Conservation (phyloP, 305 asterid genomes). For the Plantago lanceolata region DNA sequence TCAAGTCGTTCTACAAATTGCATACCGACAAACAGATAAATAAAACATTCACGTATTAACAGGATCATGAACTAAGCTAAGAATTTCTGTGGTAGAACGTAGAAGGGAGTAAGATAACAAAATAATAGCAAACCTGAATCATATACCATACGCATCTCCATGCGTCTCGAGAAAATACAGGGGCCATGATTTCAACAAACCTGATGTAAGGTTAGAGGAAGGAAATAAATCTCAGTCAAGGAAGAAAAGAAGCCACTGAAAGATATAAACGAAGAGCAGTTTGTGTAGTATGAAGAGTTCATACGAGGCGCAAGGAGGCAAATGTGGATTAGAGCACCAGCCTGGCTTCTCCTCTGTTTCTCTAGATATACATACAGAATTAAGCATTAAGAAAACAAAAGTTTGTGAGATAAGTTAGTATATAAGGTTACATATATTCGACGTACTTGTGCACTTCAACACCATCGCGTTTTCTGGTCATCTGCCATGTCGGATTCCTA, state of each 20-base stretch:
- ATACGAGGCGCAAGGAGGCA: conserved; percentile 67
- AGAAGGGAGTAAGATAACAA: not conserved
- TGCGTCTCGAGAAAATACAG: conserved; percentile 41
- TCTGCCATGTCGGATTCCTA: conserved; percentile 48
- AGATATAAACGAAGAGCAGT: not conserved
- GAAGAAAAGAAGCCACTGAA: not conserved
- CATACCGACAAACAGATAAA: not conserved
- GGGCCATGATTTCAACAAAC: conserved; percentile 42
- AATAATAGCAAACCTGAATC: conserved; percentile 31
- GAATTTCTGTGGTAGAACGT: not conserved
- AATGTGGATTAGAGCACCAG: conserved; percentile 55
- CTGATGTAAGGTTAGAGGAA: conserved; percentile 14
- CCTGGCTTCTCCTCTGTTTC: conserved; percentile 54
- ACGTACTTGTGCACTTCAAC: conserved; percentile 54
- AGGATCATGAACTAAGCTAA: not conserved
- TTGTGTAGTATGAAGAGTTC: conserved; percentile 11
- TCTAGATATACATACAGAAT: conserved; percentile 19
- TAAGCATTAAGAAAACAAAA: conserved; percentile 1
- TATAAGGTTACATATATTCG: not conserved
- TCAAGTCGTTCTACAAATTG: conserved; percentile 47
- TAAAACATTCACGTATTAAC: not conserved
- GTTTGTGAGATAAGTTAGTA: not conserved
- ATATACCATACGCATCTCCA: conserved; percentile 43
- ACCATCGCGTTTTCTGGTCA: conserved; percentile 42
- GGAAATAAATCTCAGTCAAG: not conserved